Conservation (phyloP, 2,329 filamentous ascomycete species). For the Verticillium longisporum region DNA sequence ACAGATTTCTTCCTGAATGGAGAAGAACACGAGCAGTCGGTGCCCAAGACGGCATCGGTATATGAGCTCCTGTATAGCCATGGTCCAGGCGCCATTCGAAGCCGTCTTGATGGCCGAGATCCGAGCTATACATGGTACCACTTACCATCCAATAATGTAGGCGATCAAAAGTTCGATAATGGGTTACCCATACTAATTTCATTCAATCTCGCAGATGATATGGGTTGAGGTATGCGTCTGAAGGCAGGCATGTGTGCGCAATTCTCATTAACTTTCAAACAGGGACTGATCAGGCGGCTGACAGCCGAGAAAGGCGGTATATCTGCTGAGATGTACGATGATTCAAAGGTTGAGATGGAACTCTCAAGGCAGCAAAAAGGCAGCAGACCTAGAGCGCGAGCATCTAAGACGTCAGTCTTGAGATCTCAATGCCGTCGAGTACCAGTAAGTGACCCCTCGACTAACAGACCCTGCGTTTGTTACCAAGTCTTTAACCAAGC, state of each 20-base stretch:
- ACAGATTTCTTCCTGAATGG: constrained; percentile 4
- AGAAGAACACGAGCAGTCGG: neutral
- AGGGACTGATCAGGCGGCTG: constrained; percentile 2
- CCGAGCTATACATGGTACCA: constrained; percentile 10
- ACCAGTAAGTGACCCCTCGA: neutral
- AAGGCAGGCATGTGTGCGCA: neutral
- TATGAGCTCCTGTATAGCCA: constrained; percentile 5
- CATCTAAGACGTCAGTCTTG: neutral
- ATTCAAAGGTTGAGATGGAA: neutral
- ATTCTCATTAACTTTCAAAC: neutral
- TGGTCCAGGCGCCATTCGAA: constrained; percentile 3
- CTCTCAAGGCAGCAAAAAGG: neutral
- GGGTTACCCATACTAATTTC: neutral
- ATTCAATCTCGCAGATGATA: neutral
- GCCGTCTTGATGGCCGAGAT: neutral
- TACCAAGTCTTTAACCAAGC: neutral
- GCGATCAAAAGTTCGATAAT: neutral
- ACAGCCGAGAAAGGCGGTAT: constrained; percentile 2
- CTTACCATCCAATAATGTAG: constrained; percentile 7
- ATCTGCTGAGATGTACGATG: constrained; percentile 4
- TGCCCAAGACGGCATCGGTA: constrained; percentile 4
- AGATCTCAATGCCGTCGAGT: neutral
- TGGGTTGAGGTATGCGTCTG: constrained; percentile 4
- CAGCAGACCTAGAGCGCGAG: neutral
- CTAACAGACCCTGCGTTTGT: neutral